Evolutionary conservation across 2,329 filamentous ascomycete genomes (phyloP).

Genomic region (Neonectria neomacrospora): DNA sequence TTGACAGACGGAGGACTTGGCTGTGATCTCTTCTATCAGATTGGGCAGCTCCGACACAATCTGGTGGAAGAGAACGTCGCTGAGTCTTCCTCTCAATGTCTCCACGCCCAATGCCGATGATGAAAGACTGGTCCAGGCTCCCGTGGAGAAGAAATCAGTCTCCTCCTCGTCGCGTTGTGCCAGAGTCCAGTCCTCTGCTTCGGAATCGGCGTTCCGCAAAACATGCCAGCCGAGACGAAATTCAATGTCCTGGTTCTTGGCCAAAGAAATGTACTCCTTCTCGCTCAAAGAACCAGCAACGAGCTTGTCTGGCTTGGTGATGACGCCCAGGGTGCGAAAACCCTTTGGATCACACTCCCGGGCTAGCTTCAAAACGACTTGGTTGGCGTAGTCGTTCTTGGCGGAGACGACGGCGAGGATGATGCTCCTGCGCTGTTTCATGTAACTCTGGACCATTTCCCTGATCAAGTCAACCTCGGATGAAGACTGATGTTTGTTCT

Average conservation of each 20-base stretch:
- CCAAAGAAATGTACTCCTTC: slow-evolving; percentile 11
- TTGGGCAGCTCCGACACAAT: slow-evolving; percentile 59
- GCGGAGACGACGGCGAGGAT: slow-evolving; percentile 58
- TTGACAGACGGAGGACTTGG: slow-evolving; percentile 49
- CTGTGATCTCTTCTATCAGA: slow-evolving; percentile 56
- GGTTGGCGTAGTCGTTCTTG: slow-evolving; percentile 47
- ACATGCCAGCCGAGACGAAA: slow-evolving; percentile 37
- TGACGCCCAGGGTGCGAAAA: slow-evolving; percentile 27
- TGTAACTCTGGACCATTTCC: slow-evolving; percentile 54
- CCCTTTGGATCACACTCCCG: slow-evolving; percentile 7
- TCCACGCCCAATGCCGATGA: slow-evolving; percentile 57
- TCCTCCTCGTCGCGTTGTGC: slow-evolving; percentile 55
- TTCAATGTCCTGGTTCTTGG: slow-evolving; percentile 21
- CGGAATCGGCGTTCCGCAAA: slow-evolving; percentile 34
- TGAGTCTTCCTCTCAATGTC: slow-evolving; percentile 60
- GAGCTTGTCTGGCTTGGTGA: slow-evolving; percentile 33
- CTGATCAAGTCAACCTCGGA: slow-evolving; percentile 49
- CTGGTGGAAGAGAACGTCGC: slow-evolving; percentile 60
- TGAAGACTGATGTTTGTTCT: slow-evolving; percentile 49
- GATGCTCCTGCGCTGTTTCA: slow-evolving; percentile 54
- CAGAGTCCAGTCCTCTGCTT: slow-evolving; percentile 40
- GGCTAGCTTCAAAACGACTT: slow-evolving; percentile 10
- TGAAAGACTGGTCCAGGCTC: slow-evolving; percentile 52
- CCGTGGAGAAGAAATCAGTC: slow-evolving; percentile 55
- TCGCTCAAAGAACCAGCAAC: slow-evolving; percentile 19